Evolutionary conservation across 129 eudicot genomes (phyloP).

Genomic region (Rutidosis leptorrhynchoides): DNA sequence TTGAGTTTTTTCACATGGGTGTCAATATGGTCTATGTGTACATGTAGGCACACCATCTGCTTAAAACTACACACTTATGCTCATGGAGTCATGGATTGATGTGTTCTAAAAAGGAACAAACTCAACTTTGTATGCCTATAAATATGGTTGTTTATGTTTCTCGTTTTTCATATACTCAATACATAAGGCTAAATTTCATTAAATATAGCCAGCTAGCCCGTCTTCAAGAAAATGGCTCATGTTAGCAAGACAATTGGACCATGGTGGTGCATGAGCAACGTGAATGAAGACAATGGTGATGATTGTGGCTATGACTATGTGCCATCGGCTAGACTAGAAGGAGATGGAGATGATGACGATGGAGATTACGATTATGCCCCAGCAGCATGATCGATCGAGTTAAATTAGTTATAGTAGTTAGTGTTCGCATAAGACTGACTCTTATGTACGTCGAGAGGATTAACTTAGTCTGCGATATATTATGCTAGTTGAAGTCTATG

Average conservation of each 20-base stretch:
- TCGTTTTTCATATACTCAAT: not conserved
- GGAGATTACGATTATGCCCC: slow-evolving; percentile 31
- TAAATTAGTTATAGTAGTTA: not conserved
- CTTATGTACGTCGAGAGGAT: not conserved
- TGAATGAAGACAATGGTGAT: not conserved
- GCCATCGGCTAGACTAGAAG: slow-evolving; percentile 7
- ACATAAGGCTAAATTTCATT: not conserved
- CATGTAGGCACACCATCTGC: slow-evolving; percentile 22
- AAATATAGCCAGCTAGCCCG: not conserved
- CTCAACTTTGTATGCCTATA: not conserved
- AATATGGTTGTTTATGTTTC: slow-evolving; percentile 10
- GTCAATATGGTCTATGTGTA: slow-evolving; percentile 3
- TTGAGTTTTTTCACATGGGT: slow-evolving; percentile 5
- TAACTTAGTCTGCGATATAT: not conserved
- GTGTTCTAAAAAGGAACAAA: not conserved
- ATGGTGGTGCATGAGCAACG: slow-evolving; percentile 13
- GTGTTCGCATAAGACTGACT: not conserved
- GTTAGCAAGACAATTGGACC: slow-evolving; percentile 9
- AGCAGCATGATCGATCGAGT: slow-evolving; percentile 27
- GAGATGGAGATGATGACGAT: slow-evolving; percentile 20
- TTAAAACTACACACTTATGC: slow-evolving; percentile 31
- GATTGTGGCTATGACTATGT: slow-evolving; percentile 23
- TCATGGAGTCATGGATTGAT: slow-evolving; percentile 19
- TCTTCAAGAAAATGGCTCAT: slow-evolving; percentile 7
- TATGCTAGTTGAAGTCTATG: not conserved